Conservation (phyloP, 805 yeast species). For the Starmerella apis region DNA sequence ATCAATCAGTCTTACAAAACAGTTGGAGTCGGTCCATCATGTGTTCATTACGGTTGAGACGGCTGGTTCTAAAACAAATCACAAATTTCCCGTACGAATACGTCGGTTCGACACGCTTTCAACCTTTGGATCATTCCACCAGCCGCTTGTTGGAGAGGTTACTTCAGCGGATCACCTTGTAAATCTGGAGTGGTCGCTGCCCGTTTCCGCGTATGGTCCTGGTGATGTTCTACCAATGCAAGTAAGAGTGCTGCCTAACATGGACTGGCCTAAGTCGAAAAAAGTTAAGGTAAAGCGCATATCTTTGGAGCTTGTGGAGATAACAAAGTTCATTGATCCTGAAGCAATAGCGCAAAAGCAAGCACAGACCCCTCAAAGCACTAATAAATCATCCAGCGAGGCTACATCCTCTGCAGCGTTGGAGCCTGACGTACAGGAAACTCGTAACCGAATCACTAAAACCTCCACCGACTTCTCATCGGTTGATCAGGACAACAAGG, state of each 20-base stretch:
- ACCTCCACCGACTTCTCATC: slow-evolving; percentile 25
- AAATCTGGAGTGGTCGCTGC: slow-evolving; percentile 29
- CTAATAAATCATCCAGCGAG: neutral
- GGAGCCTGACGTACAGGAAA: slow-evolving; percentile 28
- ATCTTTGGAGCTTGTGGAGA: slow-evolving; percentile 32
- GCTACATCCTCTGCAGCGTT: neutral
- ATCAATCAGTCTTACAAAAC: slow-evolving; percentile 29
- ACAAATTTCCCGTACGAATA: slow-evolving; percentile 32
- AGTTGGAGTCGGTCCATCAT: slow-evolving; percentile 31
- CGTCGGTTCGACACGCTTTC: slow-evolving; percentile 34
- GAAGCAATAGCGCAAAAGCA: neutral
- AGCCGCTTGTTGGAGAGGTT: slow-evolving; percentile 26
- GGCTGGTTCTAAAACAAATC: slow-evolving; percentile 16
- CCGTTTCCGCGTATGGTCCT: slow-evolving; percentile 35
- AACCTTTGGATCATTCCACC: slow-evolving; percentile 32
- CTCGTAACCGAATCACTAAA: slow-evolving; percentile 29
- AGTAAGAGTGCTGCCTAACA: slow-evolving; percentile 31
- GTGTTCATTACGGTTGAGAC: slow-evolving; percentile 29
- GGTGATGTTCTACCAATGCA: slow-evolving; percentile 30
- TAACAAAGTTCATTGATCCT: slow-evolving; percentile 25
- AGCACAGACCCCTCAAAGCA: neutral
- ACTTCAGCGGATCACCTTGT: slow-evolving; percentile 33
- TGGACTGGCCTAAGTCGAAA: slow-evolving; percentile 32
- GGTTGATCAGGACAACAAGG: slow-evolving; percentile 24
- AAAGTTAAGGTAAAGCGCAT: slow-evolving; percentile 33